These are phyloP conservation scores for Crotalaria pallida DNA, from an alignment of 306 rosid species.

Conservation along the genomic window DNA sequence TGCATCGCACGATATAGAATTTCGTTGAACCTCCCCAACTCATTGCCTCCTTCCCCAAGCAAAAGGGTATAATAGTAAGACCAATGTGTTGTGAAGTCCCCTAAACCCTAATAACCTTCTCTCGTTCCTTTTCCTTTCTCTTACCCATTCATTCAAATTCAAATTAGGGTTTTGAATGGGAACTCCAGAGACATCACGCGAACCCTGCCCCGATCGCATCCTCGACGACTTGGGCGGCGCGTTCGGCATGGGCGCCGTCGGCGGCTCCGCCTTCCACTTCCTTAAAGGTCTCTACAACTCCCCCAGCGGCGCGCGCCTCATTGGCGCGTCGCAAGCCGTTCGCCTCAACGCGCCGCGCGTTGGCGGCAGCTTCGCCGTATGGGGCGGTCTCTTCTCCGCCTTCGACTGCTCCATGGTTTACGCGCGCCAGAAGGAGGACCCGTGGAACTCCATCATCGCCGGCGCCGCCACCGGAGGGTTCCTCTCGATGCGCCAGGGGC, in stretches of 20 bases:
- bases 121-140: too few relatives aligned
- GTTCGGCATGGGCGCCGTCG: slow-evolving; percentile 79
- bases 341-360: slow-evolving; percentile 70
- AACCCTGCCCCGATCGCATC: slow-evolving; percentile 78
- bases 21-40: too few relatives aligned
- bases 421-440: slow-evolving; percentile 72
- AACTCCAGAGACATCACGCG: slow-evolving; percentile 69
- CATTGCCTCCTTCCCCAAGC: too few relatives aligned
- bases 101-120: too few relatives aligned
- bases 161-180: slow-evolving; percentile 32
- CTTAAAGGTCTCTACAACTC: slow-evolving; percentile 64
- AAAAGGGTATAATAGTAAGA: too few relatives aligned
- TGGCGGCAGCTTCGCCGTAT: slow-evolving; percentile 74
- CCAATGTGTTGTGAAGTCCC: too few relatives aligned
- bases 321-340: slow-evolving; percentile 65
- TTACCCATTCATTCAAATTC: too few relatives aligned
- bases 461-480: slow-evolving; percentile 86
- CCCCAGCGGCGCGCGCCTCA: slow-evolving; percentile 51
- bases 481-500: slow-evolving; percentile 73
- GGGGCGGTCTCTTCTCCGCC: slow-evolving; percentile 74
- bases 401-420: slow-evolving; percentile 73
- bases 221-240: slow-evolving; percentile 70
- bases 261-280: slow-evolving; percentile 71
- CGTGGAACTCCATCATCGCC: slow-evolving; percentile 74
- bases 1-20: too few relatives aligned